Evolutionary conservation across 768 basidiomycete genomes (phyloP).

Genomic region (Lactarius psammicola): DNA sequence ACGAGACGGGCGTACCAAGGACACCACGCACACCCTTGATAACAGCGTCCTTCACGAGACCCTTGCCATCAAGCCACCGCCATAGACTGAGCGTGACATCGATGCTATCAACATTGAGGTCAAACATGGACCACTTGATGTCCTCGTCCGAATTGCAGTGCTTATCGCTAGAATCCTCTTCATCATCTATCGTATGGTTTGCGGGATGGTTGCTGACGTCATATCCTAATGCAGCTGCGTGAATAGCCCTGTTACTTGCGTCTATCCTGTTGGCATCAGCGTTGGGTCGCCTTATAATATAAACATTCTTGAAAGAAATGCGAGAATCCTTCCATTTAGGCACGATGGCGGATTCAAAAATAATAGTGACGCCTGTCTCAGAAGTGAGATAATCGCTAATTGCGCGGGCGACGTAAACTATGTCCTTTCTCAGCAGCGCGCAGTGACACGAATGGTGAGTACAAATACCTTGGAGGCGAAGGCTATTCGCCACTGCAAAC

Average conservation of each 20-base stretch:
- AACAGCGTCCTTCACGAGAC: conserved; percentile 85
- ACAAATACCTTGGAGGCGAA: conserved; percentile 70
- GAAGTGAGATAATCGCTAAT: conserved; percentile 92
- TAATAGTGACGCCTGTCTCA: conserved; percentile 90
- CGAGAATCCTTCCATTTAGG: conserved; percentile 97
- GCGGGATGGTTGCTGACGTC: conserved; percentile 77
- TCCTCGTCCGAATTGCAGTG: conserved; percentile 48
- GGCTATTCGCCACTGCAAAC: conserved; percentile 84
- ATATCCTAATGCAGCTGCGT: conserved; percentile 60
- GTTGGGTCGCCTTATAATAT: conserved; percentile 75
- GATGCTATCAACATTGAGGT: conserved; percentile 89
- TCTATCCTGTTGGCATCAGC: conserved; percentile 3
- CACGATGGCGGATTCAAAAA: conserved; percentile 97
- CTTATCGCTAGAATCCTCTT: conserved; percentile 39
- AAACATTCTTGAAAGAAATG: conserved; percentile 96
- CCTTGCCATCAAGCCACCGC: conserved; percentile 95
- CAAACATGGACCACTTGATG: conserved; percentile 84
- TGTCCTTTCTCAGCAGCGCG: conserved; percentile 6
- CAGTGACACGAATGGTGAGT: neutral
- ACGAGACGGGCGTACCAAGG: conserved; percentile 54
- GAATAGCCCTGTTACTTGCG: conserved; percentile 40
- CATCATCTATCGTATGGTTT: conserved; percentile 64
- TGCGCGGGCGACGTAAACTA: conserved; percentile 80
- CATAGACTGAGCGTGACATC: conserved; percentile 91
- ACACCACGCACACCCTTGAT: conserved; percentile 94